Conservation (phyloP, 2,329 filamentous ascomycete genomes). For the Epichloe uncinata region DNA sequence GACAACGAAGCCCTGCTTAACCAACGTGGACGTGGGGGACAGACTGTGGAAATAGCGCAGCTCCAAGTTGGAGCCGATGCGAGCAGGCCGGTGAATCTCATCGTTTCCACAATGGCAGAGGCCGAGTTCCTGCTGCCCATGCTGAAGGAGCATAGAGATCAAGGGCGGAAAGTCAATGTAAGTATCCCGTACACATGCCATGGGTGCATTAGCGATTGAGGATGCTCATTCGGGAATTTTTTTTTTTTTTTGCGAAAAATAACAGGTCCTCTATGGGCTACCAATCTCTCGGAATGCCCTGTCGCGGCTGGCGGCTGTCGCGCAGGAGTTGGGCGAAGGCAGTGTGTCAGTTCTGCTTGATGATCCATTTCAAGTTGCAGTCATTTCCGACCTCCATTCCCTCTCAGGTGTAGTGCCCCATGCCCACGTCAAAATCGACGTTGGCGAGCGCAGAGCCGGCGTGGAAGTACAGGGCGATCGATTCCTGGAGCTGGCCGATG, state of each 20-base stretch:
- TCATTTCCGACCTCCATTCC: conserved; percentile 28
- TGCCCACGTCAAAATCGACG: conserved; percentile 63
- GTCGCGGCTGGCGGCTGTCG: conserved; percentile 44
- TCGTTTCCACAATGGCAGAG: conserved; percentile 64
- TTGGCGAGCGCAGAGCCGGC: conserved; percentile 59
- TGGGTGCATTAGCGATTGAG: not conserved
- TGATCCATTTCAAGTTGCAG: conserved; percentile 45
- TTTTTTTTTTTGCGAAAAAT: not conserved
- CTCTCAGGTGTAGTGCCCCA: conserved; percentile 33
- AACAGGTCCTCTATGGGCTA: conserved; percentile 56
- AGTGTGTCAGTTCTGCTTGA: conserved; percentile 57
- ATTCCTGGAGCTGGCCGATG: conserved; percentile 33
- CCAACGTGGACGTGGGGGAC: not conserved
- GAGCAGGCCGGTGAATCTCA: conserved; percentile 40
- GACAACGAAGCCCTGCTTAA: too few species aligned
- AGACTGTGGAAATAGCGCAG: conserved; percentile 53
- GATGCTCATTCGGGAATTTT: not conserved
- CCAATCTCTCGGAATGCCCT: conserved; percentile 51
- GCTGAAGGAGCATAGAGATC: conserved; percentile 41
- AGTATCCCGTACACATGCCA: conserved; percentile 8
- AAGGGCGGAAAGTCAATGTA: conserved; percentile 46
- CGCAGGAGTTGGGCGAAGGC: conserved; percentile 38
- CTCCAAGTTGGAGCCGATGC: conserved; percentile 53
- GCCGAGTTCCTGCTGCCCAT: conserved; percentile 52
- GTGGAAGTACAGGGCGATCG: conserved; percentile 35